Evolutionary conservation across 306 rosid genomes (phyloP).

Genomic region (Biancaea sappan): DNA sequence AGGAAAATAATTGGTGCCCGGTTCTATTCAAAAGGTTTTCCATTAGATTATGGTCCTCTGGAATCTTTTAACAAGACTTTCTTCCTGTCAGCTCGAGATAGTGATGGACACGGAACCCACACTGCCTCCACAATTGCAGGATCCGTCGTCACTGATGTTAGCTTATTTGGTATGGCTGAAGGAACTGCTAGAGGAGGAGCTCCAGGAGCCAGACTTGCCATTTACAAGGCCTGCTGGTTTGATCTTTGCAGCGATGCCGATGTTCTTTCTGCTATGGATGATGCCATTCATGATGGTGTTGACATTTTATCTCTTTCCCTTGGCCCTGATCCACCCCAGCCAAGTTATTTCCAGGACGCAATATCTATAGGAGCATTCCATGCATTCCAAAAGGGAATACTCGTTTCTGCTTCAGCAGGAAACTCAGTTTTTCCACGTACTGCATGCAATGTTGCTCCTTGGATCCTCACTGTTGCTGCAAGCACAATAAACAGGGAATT

Average conservation of each 20-base stretch:
- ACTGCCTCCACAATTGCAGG: constrained; percentile 81
- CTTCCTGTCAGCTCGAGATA: constrained; percentile 59
- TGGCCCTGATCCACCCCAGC: constrained; percentile 67
- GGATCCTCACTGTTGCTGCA: constrained; percentile 84
- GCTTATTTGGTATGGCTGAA: constrained; percentile 58
- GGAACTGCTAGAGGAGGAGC: constrained; percentile 80
- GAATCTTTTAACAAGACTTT: constrained; percentile 40
- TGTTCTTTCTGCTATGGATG: constrained; percentile 63
- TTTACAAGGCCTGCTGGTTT: constrained; percentile 83
- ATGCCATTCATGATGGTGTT: constrained; percentile 72
- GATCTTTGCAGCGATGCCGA: constrained; percentile 57
- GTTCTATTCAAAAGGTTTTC: constrained; percentile 53
- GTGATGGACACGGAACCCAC: constrained; percentile 76
- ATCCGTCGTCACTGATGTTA: constrained; percentile 48
- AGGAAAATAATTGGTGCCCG: constrained; percentile 71
- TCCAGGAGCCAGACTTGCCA: constrained; percentile 63
- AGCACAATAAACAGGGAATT: constrained; percentile 63
- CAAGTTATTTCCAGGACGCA: constrained; percentile 50
- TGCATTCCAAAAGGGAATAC: constrained; percentile 64
- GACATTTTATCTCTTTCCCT: constrained; percentile 73
- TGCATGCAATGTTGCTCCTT: constrained; percentile 75
- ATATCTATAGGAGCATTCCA: constrained; percentile 64
- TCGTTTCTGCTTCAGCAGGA: constrained; percentile 78
- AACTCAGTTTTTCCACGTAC: constrained; percentile 65
- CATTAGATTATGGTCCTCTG: constrained; percentile 56